A percentile compares a stretch with the other conserved stretches of the same genome.
phyloP scores from a whole-genome alignment of 768 basidiomycete genomes.

The Auriscalpium orientale region DNA sequence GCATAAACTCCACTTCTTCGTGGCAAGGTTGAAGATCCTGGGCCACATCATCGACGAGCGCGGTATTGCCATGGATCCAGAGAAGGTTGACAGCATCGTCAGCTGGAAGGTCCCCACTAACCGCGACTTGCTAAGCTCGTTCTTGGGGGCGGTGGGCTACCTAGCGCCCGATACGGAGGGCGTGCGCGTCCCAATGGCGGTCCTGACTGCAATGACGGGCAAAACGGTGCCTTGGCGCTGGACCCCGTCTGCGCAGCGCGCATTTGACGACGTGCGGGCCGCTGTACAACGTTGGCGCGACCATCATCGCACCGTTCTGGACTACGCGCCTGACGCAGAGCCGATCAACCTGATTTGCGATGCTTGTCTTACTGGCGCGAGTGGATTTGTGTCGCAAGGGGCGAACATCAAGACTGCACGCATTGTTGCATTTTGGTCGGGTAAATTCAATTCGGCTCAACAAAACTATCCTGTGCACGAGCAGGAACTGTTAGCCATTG shows the following conservation, averaged over 20 bases:
- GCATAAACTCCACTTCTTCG: constrained; percentile 18
- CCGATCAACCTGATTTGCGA: constrained; percentile 20
- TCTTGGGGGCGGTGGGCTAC: neutral
- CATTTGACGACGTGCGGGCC: constrained; percentile 17
- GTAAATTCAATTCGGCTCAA: constrained; percentile 23
- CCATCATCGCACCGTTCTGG: constrained; percentile 5
- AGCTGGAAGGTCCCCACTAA: constrained; percentile 28
- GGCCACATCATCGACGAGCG: constrained; percentile 33
- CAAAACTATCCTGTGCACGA: constrained; percentile 17
- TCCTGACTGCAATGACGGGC: neutral
- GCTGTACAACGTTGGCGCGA: constrained; percentile 4
- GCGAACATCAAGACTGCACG: constrained; percentile 17
- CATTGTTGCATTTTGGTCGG: constrained; percentile 22
- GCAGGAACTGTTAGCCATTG: constrained; percentile 19
- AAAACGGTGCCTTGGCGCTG: constrained; percentile 1
- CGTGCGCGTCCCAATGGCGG: neutral
- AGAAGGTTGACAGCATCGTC: constrained; percentile 28
- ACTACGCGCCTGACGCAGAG: neutral
- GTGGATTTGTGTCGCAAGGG: constrained; percentile 21
- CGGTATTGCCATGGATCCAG: constrained; percentile 28
- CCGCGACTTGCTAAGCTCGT: neutral
- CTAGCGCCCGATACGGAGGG: neutral
- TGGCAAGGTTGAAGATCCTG: constrained; percentile 10
- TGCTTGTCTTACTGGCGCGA: constrained; percentile 13
- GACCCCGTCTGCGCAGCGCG: constrained; percentile 15